Conservation (phyloP, 441 rosid genomes). For the Populus hybrid region DNA sequence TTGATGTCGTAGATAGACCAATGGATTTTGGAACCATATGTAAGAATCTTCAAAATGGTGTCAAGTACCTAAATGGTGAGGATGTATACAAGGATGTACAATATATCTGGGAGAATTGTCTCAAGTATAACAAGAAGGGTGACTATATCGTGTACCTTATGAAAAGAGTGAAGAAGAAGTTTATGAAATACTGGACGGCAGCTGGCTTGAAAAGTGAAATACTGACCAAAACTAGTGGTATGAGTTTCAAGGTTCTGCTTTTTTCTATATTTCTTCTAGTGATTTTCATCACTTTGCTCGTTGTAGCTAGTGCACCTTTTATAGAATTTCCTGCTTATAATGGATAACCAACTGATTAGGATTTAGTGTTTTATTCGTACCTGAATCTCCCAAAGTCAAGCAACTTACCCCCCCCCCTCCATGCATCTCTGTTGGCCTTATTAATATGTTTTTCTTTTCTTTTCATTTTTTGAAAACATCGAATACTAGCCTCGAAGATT, state of each 20-base stretch:
- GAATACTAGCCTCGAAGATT: neutral
- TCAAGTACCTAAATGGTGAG: slow-evolving; percentile 43
- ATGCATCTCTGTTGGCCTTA: too few relatives aligned
- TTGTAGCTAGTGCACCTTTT: neutral
- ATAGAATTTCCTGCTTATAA: neutral
- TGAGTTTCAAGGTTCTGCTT: slow-evolving; percentile 1
- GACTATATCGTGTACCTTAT: slow-evolving; percentile 54
- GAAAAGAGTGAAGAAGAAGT: slow-evolving; percentile 59
- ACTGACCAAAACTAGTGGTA: slow-evolving; percentile 28
- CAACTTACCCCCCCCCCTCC: too few relatives aligned
- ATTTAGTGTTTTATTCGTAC: neutral
- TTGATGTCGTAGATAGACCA: slow-evolving; percentile 41
- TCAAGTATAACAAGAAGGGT: slow-evolving; percentile 47
- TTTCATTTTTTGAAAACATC: too few relatives aligned
- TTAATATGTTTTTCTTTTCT: too few relatives aligned
- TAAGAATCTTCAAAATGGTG: slow-evolving; percentile 39
- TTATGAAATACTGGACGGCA: slow-evolving; percentile 50
- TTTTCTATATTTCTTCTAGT: neutral
- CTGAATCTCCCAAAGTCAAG: neutral
- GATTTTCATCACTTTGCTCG: neutral
- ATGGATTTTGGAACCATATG: slow-evolving; percentile 60
- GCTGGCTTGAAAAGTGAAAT: slow-evolving; percentile 36
- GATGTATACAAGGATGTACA: slow-evolving; percentile 49
- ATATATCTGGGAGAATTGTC: slow-evolving; percentile 51
- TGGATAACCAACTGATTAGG: neutral